A percentile compares a stretch with the other conserved stretches of the same genome.
Evolutionary conservation across 2,329 filamentous ascomycete species (phyloP).

Genomic region (Paraphaeosphaeria minitans): DNA sequence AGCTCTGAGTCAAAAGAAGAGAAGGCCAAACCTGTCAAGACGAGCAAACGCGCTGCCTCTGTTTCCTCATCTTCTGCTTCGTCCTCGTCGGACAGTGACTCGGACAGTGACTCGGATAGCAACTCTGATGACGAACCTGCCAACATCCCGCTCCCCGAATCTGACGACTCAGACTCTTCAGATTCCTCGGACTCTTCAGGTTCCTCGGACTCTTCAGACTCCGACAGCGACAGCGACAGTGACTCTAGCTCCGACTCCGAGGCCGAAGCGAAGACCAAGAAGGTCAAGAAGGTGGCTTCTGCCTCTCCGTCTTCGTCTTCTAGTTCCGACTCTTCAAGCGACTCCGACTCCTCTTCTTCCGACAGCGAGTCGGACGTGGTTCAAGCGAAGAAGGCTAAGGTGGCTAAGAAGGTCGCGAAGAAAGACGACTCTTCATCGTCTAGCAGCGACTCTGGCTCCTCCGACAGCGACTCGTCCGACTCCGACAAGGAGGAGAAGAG

Average conservation of each 20-base stretch:
- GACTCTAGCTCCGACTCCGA: constrained; percentile 30
- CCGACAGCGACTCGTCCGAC: constrained; percentile 22
- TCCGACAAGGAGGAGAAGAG: constrained; percentile 42
- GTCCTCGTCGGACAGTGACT: constrained; percentile 21
- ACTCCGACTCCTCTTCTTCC: constrained; percentile 28
- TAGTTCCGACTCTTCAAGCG: constrained; percentile 34
- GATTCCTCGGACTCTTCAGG: constrained; percentile 33
- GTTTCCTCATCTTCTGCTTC: constrained; percentile 30
- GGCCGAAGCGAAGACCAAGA: constrained; percentile 21
- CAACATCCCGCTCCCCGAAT: constrained; percentile 36
- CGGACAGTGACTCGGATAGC: constrained; percentile 14
- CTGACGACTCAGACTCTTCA: constrained; percentile 31
- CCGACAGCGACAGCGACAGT: constrained; percentile 32
- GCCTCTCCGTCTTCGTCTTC: constrained; percentile 38
- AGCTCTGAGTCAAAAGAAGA: constrained; percentile 44
- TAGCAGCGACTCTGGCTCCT: constrained; percentile 30
- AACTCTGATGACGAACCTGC: constrained; percentile 31
- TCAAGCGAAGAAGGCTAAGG: constrained; percentile 18
- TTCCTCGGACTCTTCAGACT: constrained; percentile 27
- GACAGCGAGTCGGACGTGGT: constrained; percentile 31
- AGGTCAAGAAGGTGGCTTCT: constrained; percentile 22
- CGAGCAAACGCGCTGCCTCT: constrained; percentile 24
- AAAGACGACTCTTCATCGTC: constrained; percentile 22
- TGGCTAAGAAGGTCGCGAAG: constrained; percentile 14
- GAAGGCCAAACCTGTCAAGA: constrained; percentile 20